Base-by-base conservation (phyloP, 306 rosid species). In the Biancaea sappan region DNA sequence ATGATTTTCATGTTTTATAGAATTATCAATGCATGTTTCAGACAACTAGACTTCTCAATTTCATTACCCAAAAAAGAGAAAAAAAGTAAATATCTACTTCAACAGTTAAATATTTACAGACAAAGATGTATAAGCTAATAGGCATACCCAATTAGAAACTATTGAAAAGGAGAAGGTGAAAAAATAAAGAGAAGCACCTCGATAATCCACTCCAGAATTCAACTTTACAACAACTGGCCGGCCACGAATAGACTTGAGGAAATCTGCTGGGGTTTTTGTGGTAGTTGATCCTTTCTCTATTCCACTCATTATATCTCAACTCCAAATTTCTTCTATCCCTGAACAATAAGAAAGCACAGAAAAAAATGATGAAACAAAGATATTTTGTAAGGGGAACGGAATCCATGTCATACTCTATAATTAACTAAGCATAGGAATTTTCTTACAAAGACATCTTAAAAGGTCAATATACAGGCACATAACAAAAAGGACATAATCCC, bases 191-290 rank as follows among this genome's bases (percentile, higher is more conserved):
- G 31, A 29, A 31, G 4, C 37, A 93, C 98, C 98, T 87, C 98
- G 77, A 67, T 93, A 93, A 60, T 93, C 98, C 29, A 93, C 98
- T 5, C 98, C 98, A 25, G 98, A 93, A 78, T 93, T 93, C 68
- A 93, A 87, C 79, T 93, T 93, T 8, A 93, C 98, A 24, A 93
- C 98, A 73, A 93, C 98, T 0, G 98, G 98, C 41, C 93, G 93
- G 28, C 98, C 98, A 0, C 98, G 95, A 72, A 93, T 93, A 40
- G 98, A 90, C 64, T 93, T 93, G 69, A 93, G 97, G 63, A 93
- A 93, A 85, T 93, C 97, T 0, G 97, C 96, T 0, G 97, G 98
- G 26, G 95, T 93, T 82, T 93, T 93, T 0, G 98, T 93, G 63
- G 93, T 72, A 15, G 87, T 82, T 1, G 91, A 85, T 34, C 83